A percentile compares a stretch with the other conserved stretches of the same genome.
Evolutionary conservation across 2,329 filamentous ascomycete species (phyloP).

Genomic region (Apiospora pterosperma): DNA sequence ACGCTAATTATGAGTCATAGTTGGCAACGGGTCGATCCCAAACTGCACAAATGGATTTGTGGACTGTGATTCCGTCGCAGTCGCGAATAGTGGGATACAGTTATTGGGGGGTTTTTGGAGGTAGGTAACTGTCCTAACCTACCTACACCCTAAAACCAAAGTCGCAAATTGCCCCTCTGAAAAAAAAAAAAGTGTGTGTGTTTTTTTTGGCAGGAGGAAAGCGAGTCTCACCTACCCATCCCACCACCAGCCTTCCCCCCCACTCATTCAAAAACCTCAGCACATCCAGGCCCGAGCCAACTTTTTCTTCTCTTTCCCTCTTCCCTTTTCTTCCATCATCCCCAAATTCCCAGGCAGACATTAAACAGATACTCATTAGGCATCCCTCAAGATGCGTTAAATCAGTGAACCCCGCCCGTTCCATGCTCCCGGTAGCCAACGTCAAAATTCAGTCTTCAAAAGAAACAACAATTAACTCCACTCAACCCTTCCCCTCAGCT

Average conservation of each 20-base stretch:
- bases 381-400: conserved; percentile 58
- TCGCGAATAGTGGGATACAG: not conserved
- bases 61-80: not conserved
- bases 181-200: not conserved
- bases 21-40: not conserved
- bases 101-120: not conserved
- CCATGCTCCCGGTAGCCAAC: conserved; percentile 30
- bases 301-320: conserved; percentile 23
- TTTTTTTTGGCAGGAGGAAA: not conserved
- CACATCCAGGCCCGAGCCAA: conserved; percentile 14
- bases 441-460: conserved; percentile 53
- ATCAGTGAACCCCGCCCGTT: conserved; percentile 30
- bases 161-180: not conserved
- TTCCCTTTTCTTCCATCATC: conserved; percentile 31
- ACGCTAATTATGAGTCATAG: not conserved
- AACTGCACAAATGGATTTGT: not conserved
- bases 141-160: not conserved
- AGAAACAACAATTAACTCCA: conserved; percentile 38
- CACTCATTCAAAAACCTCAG: conserved; percentile 4
- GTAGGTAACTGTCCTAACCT: not conserved
- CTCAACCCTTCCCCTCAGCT: conserved; percentile 48
- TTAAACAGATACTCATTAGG: conserved; percentile 30
- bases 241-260: not conserved
- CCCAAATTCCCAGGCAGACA: conserved; percentile 27
- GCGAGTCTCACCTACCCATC: not conserved